Evolutionary conservation across 2,329 filamentous ascomycete genomes (phyloP).

Genomic region (Ilyonectria destructans): DNA sequence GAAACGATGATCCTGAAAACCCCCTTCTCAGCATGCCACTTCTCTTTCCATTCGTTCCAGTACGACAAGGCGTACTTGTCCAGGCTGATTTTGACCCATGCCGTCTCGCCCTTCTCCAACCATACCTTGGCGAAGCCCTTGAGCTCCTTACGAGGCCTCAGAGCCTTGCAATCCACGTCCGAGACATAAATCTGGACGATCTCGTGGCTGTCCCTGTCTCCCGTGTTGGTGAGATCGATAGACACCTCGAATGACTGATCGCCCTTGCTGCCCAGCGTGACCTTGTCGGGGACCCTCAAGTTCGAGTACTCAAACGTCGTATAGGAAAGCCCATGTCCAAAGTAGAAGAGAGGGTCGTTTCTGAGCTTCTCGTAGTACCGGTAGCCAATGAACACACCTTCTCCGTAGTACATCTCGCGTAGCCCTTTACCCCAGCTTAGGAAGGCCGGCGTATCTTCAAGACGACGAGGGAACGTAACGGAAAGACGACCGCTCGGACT

Average conservation of each 20-base stretch:
- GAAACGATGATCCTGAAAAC: not conserved
- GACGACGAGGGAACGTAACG: slow-evolving; percentile 74
- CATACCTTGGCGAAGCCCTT: slow-evolving; percentile 32
- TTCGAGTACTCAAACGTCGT: slow-evolving; percentile 67
- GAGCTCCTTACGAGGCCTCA: slow-evolving; percentile 28
- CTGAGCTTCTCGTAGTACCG: slow-evolving; percentile 77
- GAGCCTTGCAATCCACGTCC: slow-evolving; percentile 4
- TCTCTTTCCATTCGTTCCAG: slow-evolving; percentile 18
- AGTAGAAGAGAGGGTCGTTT: slow-evolving; percentile 73
- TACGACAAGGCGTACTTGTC: slow-evolving; percentile 25
- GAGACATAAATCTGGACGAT: slow-evolving; percentile 31
- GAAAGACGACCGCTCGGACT: slow-evolving; percentile 76
- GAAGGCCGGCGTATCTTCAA: slow-evolving; percentile 77
- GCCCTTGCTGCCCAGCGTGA: no score
- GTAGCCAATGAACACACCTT: slow-evolving; percentile 81
- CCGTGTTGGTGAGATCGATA: not conserved
- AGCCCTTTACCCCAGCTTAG: slow-evolving; percentile 79
- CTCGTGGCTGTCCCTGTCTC: not conserved
- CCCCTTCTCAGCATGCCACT: slow-evolving; percentile 24
- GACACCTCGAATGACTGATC: not conserved
- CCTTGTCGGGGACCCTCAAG: not conserved
- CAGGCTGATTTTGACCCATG: not conserved
- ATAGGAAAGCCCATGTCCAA: slow-evolving; percentile 67
- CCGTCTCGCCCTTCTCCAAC: not conserved
- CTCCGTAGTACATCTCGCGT: slow-evolving; percentile 75